Conservation (phyloP, 305 asterid genomes). For the Rubia balearica region DNA sequence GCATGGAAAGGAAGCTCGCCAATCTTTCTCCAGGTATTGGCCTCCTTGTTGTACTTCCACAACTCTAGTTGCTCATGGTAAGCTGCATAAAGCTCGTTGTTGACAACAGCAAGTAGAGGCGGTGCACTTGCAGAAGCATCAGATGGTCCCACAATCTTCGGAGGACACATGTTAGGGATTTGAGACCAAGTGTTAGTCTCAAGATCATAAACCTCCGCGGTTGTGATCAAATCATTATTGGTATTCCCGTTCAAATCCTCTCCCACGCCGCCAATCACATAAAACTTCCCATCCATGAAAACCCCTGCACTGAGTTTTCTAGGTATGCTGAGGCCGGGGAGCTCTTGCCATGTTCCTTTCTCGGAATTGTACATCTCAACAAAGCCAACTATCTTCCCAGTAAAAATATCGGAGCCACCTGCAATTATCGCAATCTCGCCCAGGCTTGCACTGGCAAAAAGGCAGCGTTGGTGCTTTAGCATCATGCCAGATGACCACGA, state of each 20-base stretch:
- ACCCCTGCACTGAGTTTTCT: constrained; percentile 74
- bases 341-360: constrained; percentile 46
- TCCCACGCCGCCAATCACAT: constrained; percentile 53
- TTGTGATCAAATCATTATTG: constrained; percentile 38
- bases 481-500: background rate
- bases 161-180: constrained; percentile 75
- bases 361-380: constrained; percentile 64
- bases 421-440: constrained; percentile 47
- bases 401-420: constrained; percentile 55
- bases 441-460: background rate
- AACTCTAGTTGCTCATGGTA: constrained; percentile 54
- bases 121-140: constrained; percentile 58
- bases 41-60: constrained; percentile 46
- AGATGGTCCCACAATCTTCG: constrained; percentile 25
- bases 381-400: constrained; percentile 37
- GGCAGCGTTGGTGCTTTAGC: background rate
- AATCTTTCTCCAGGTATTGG: constrained; percentile 40
- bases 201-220: constrained; percentile 60
- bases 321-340: constrained; percentile 56
- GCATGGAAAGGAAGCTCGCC: constrained; percentile 69
- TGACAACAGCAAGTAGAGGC: constrained; percentile 72
- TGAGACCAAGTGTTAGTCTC: constrained; percentile 50
- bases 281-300: constrained; percentile 74
- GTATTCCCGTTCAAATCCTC: constrained; percentile 40
- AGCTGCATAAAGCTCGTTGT: constrained; percentile 69